Evolutionary conservation across 768 basidiomycete genomes (phyloP).

Genomic region (Podaxis sp.): DNA sequence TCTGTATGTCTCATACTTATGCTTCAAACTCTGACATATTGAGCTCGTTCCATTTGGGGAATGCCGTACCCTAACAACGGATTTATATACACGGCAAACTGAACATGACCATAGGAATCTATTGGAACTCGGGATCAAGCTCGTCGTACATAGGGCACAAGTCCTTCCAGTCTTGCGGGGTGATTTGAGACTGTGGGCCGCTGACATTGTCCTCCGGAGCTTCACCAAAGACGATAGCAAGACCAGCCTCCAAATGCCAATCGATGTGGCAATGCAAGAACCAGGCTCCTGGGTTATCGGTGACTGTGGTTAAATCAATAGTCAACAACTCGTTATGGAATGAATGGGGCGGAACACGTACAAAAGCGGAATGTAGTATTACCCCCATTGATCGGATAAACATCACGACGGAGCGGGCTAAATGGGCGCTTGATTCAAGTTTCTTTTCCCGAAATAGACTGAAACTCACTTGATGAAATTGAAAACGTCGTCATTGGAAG

Average conservation of each 20-base stretch:
- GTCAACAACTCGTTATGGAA: too few species aligned
- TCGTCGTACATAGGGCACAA: constrained; percentile 16
- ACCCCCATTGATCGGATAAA: constrained; percentile 12
- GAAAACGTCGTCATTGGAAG: neutral
- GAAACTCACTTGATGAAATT: constrained; percentile 8
- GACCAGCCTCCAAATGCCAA: constrained; percentile 35
- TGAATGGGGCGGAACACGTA: neutral
- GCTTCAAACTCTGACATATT: too few species aligned
- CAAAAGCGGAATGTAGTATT: constrained; percentile 15
- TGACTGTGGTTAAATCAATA: neutral
- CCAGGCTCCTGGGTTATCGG: constrained; percentile 21
- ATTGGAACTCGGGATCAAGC: constrained; percentile 16
- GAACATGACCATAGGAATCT: neutral
- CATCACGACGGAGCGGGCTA: constrained; percentile 15
- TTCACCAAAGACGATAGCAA: constrained; percentile 34
- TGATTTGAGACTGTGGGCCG: constrained; percentile 21
- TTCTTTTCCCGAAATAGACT: neutral
- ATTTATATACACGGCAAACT: too few species aligned
- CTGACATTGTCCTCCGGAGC: constrained; percentile 22
- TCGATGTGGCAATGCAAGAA: constrained; percentile 21
- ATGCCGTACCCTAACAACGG: too few species aligned
- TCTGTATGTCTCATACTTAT: neutral
- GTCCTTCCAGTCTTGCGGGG: constrained; percentile 19
- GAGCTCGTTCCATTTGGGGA: too few species aligned
- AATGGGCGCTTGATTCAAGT: neutral